Evolutionary conservation across 1,284 basidiomycete genomes (phyloP), one percentile per base, ranked within the genome.

Genomic region (Papiliotrema terrestris): DNA sequence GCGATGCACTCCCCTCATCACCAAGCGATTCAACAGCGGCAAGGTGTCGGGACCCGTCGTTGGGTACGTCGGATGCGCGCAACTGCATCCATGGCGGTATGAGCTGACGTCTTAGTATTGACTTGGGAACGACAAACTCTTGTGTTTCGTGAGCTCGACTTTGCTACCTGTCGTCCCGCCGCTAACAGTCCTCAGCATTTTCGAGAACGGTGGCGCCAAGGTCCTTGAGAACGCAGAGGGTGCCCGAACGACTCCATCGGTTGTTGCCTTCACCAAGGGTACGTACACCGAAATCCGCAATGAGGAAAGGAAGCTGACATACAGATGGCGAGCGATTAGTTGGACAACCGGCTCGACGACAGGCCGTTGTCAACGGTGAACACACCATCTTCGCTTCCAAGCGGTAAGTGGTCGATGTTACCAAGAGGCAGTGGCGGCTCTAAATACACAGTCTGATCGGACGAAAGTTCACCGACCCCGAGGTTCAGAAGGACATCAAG

Each of bases 151-250:
- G 57, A 68, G 68, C 59, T 20, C n/a, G 2, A n/a, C 15, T 38
- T 29, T 26, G 11, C 11, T 3, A 17, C 23, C 15, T 23, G 43
- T n/a, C 38, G 6, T 35, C 5, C 17, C 26, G 23, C 9, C 20
- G 17, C 54, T 22, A 43, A 13, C 17, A 3, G n/a, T 47, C 50
- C 53, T 11, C 26, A 66, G 65, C 47, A 83, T 94, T 64, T 96
- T 94, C 90, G 94, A 97, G 81, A 94, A 92, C 70, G 88, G 93
- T 81, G 88, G 86, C 46, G 84, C 94, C 54, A 88, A 91, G 66
- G 95, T 98, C 63, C 89, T 98, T 68, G 95, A 98, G 80, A 98
- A 98, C 82, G 81, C 93, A 13, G 95, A 98, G 81, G 95, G 95
- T 82, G 91, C 90, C 60, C 86, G 95, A 70, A 98, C 95, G 63